Evolutionary conservation across 2,329 filamentous ascomycete species (phyloP).

Genomic region (Botrytis deweyae): DNA sequence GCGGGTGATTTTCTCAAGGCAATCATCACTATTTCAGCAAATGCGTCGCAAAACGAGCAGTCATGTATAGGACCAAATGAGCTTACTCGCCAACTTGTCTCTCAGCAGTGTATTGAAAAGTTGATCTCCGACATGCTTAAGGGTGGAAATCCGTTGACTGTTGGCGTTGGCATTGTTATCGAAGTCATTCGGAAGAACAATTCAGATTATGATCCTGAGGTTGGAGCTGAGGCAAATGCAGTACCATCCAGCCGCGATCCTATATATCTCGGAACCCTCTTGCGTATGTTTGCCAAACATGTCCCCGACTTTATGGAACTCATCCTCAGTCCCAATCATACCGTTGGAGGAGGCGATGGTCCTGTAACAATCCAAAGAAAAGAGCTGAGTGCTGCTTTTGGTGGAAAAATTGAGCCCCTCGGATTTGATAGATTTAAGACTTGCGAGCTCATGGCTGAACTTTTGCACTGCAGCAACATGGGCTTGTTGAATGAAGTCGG

Average conservation of each 20-base stretch:
- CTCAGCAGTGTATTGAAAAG: conserved; percentile 74
- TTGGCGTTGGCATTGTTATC: conserved; percentile 95
- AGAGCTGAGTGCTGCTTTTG: conserved; percentile 82
- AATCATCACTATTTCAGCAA: conserved; percentile 97
- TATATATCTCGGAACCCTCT: conserved; percentile 88
- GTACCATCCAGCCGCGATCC: conserved; percentile 84
- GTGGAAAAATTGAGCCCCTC: conserved; percentile 84
- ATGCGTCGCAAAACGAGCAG: conserved; percentile 95
- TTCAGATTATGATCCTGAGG: conserved; percentile 95
- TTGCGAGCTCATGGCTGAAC: conserved; percentile 96
- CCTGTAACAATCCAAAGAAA: conserved; percentile 65
- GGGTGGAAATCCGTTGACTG: conserved; percentile 90
- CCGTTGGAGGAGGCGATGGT: conserved; percentile 55
- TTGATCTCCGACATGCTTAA: conserved; percentile 90
- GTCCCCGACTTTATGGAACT: conserved; percentile 93
- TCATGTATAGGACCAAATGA: conserved; percentile 99
- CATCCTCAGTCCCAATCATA: conserved; percentile 70
- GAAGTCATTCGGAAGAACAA: conserved; percentile 99
- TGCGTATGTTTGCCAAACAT: conserved; percentile 84
- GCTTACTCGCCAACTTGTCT: conserved; percentile 91
- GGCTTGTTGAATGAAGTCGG: conserved; percentile 88
- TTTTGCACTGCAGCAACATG: conserved; percentile 99
- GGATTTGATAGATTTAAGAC: conserved; percentile 99
- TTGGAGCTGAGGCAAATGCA: conserved; percentile 75
- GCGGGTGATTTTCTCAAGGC: conserved; percentile 97